Conservation (phyloP, 805 yeast genomes). For the Peterozyma toletana region DNA sequence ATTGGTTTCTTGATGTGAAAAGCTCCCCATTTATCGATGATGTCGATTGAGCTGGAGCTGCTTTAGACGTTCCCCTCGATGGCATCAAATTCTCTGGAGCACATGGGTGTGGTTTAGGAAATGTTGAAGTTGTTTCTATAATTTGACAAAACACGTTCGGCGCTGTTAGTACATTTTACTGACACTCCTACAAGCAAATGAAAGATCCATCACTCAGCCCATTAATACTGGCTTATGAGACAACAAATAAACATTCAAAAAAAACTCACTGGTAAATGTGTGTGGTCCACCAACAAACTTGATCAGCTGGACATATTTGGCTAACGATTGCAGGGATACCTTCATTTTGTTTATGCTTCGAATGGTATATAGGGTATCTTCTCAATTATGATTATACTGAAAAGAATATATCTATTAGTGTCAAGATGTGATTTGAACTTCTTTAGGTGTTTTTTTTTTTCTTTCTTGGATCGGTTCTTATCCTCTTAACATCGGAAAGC, state of each 20-base stretch:
- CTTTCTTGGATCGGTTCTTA: no score
- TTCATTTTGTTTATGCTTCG: slow-evolving; percentile 18
- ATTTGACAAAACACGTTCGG: neutral
- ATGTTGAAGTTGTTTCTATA: slow-evolving; percentile 1
- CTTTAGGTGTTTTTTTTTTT: no score
- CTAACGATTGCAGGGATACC: slow-evolving; percentile 18
- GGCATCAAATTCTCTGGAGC: slow-evolving; percentile 28
- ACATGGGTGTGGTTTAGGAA: slow-evolving; percentile 24
- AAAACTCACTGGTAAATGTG: slow-evolving; percentile 35
- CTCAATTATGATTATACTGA: no score
- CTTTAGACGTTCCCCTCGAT: slow-evolving; percentile 6
- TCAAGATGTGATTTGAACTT: no score
- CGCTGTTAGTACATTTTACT: neutral
- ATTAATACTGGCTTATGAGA: neutral
- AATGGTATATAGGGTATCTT: no score
- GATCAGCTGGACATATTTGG: slow-evolving; percentile 60
- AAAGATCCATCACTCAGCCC: neutral
- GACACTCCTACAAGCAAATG: neutral
- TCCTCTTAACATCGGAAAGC: no score
- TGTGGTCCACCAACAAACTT: slow-evolving; percentile 85
- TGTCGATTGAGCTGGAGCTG: slow-evolving; percentile 3
- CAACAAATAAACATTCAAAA: slow-evolving; percentile 1
- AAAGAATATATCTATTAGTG: no score
- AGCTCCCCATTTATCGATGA: slow-evolving; percentile 9
- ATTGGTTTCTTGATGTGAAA: slow-evolving; percentile 48